Evolutionary conservation across 139 green algal species (phyloP), one percentile per base, ranked within the genome.

Genomic region (Picochlorum sp.): DNA sequence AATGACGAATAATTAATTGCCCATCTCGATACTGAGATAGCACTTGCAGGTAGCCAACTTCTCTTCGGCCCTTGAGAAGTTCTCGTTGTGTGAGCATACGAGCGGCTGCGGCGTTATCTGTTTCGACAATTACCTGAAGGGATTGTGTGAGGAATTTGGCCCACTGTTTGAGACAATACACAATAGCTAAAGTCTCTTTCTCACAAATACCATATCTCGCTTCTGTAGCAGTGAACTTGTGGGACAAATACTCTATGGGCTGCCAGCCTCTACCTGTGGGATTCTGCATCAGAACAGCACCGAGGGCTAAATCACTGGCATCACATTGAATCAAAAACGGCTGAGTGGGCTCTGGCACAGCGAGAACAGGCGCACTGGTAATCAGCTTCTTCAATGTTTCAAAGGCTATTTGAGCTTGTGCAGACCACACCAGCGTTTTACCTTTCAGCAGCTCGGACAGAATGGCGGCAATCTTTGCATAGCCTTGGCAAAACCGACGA

Each of bases 171-270:
- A 77, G 30, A 6, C 64, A 50, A 8, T 71, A n/a, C 6, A 80
- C 49, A n/a, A 85, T 63, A 13, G 56, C 82, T 1, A 83, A 41
- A 23, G 79, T 38, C 21, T 85, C 73, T 4, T 75, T 72, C 18
- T 84, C 76, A 20, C 21, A 51, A 14, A 63, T 72, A 0, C 61
- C 46, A 57, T 87, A 89, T 45, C 77, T 74, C 1, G 5, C 20
- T 54, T 86, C 68, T 16, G 77, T 65, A 20, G 21, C 6, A 11
- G 10, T 62, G 4, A 82, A 68, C 47, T 75, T 78, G 0, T n/a
- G 13, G 2, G 52, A 77, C 0, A 65, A 3, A 10, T 70, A 86
- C 13, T 72, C 76, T 0, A 86, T 49, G 16, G 70, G 66, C 5
- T 65, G 64, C 1, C 37, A 45, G 23, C 60, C 58, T 65, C 3